Conservation (phyloP, 2,329 filamentous ascomycete species). For the Exophiala xenobiotica region DNA sequence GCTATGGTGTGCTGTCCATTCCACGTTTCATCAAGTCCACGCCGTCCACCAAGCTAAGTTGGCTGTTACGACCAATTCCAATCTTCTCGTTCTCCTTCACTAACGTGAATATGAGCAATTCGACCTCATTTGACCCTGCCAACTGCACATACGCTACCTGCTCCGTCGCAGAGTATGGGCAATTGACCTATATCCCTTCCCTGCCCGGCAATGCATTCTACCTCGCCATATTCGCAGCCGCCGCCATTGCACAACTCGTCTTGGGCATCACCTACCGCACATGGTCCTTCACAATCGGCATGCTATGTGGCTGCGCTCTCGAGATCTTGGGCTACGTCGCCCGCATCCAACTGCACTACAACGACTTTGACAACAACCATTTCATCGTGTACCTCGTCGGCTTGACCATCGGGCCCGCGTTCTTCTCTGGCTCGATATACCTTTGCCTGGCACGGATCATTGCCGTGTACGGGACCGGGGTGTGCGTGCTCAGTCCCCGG, state of each 20-base stretch:
- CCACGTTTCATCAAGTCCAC: too few relatives aligned
- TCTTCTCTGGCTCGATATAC: constrained; percentile 64
- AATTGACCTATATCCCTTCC: constrained; percentile 56
- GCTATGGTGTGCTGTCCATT: neutral
- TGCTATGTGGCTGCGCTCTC: constrained; percentile 53
- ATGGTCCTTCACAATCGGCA: constrained; percentile 53
- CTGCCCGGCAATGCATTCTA: constrained; percentile 56
- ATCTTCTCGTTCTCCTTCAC: neutral
- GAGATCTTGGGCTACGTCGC: constrained; percentile 62
- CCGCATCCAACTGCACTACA: constrained; percentile 55
- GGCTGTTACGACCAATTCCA: too few relatives aligned
- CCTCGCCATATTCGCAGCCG: constrained; percentile 50
- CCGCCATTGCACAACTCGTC: constrained; percentile 43
- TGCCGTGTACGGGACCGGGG: constrained; percentile 36
- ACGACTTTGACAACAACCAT: constrained; percentile 52
- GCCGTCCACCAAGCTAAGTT: too few relatives aligned
- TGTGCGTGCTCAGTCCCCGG: constrained; percentile 36
- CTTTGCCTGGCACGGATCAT: constrained; percentile 54
- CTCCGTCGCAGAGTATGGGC: constrained; percentile 16
- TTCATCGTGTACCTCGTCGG: constrained; percentile 58
- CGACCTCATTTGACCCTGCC: neutral
- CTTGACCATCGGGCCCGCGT: constrained; percentile 65
- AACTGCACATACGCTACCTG: constrained; percentile 16
- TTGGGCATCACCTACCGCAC: constrained; percentile 49
- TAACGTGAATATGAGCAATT: neutral